Evolutionary conservation across 768 basidiomycete species (phyloP).

Genomic region (Dioszegia hungarica): DNA sequence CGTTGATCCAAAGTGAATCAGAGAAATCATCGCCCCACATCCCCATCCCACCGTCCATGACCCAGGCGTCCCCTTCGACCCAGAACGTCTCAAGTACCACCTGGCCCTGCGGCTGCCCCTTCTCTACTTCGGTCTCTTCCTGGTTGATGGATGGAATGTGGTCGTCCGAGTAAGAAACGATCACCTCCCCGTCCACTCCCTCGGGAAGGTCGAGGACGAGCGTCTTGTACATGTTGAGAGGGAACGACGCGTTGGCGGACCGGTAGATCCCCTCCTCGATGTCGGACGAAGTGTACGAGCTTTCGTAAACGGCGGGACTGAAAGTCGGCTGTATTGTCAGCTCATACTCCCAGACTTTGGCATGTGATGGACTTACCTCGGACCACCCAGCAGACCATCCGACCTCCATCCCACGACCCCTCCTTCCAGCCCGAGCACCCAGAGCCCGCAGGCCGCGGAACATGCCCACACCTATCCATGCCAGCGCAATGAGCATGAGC

Average conservation of each 20-base stretch:
- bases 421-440: background rate
- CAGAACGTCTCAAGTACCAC: conserved; percentile 27
- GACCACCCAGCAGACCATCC: background rate
- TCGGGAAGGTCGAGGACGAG: conserved; percentile 8
- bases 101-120: background rate
- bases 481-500: background rate
- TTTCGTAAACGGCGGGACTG: background rate
- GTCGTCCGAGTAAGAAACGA: conserved; percentile 14
- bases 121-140: background rate
- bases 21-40: background rate
- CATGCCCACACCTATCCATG: background rate
- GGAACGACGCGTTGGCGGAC: conserved; percentile 23
- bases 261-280: background rate
- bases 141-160: too few relatives aligned
- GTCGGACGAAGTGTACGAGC: background rate
- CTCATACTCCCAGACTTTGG: background rate
- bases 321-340: background rate
- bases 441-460: background rate
- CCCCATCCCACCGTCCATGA: background rate
- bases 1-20: background rate
- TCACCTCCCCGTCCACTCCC: conserved; percentile 12
- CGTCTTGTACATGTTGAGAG: conserved; percentile 4
- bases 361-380: background rate
- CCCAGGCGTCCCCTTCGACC: background rate
- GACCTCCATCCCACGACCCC: too few relatives aligned